These are phyloP conservation scores for Ophiosphaerella narmari DNA, from an alignment of 2,329 filamentous ascomycete species.

Conservation along the genomic window DNA sequence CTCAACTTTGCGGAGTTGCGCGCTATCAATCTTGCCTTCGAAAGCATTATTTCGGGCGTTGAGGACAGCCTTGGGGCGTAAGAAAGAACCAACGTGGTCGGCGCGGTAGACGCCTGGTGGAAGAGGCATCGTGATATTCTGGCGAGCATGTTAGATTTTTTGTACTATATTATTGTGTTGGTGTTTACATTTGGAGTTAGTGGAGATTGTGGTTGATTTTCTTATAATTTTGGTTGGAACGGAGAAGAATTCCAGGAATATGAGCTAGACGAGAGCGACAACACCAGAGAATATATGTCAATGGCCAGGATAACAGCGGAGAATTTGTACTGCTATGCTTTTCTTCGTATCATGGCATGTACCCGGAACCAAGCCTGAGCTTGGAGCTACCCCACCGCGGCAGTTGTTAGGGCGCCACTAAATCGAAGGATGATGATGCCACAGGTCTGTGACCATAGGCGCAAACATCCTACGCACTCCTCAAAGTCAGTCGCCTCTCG, in stretches of 20 bases:
- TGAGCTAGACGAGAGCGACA: not conserved
- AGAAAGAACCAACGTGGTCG: slow-evolving; percentile 62
- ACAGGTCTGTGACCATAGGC: not conserved
- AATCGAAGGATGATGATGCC: slow-evolving; percentile 9
- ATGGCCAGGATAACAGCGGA: not conserved
- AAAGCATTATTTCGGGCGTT: slow-evolving; percentile 56
- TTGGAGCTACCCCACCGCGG: slow-evolving; percentile 42
- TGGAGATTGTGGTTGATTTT: not conserved
- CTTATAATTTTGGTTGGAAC: no score
- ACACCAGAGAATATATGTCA: not conserved
- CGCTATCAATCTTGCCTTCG: slow-evolving; percentile 48
- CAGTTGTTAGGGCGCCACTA: slow-evolving; percentile 36
- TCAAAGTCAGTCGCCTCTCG: no score
- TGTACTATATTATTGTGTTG: not conserved
- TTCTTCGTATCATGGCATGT: slow-evolving; percentile 11
- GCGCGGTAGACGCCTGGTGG: slow-evolving; percentile 50
- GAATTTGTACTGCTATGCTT: slow-evolving; percentile 11
- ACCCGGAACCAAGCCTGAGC: slow-evolving; percentile 15
- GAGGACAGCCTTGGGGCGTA: slow-evolving; percentile 57
- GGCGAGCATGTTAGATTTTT: not conserved
- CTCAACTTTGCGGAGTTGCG: slow-evolving; percentile 57
- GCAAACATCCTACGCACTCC: no score
- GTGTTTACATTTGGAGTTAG: not conserved
- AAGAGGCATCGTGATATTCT: slow-evolving; percentile 39
- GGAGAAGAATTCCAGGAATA: no score